These are phyloP conservation scores for Tremellales sp. DNA, from an alignment of 1,284 basidiomycete genomes.

Conservation along the genomic window DNA sequence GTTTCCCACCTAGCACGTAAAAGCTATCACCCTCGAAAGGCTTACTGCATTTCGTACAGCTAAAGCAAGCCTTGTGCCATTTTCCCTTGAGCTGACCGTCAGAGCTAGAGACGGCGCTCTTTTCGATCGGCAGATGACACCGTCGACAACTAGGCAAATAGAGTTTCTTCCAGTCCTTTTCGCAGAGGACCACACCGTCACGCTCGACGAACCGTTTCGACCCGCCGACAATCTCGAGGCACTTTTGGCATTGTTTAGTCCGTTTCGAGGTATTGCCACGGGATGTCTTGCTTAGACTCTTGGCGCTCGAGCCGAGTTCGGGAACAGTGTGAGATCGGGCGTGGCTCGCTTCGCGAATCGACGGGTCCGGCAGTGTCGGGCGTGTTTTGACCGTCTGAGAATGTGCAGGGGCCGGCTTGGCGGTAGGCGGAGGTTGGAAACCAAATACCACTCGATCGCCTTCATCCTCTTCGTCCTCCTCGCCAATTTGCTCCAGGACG, in stretches of 20 bases:
- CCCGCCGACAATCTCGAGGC: conserved; percentile 65
- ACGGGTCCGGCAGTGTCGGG: no score
- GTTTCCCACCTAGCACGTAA: conserved; percentile 80
- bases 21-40: conserved; percentile 83
- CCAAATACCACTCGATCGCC: conserved; percentile 33
- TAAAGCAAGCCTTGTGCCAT: conserved; percentile 84
- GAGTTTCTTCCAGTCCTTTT: conserved; percentile 87
- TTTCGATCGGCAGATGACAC: conserved; percentile 77
- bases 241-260: conserved; percentile 58
- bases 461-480: conserved; percentile 35
- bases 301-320: not conserved
- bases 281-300: not conserved
- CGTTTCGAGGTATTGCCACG: no score
- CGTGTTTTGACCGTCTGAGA: no score
- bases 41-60: conserved; percentile 74
- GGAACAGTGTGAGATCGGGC: conserved; percentile 3
- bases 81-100: conserved; percentile 90
- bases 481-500: conserved; percentile 34
- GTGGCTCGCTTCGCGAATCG: no score
- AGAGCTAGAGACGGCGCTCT: conserved; percentile 78
- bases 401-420: no score
- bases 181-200: conserved; percentile 69
- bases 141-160: conserved; percentile 81
- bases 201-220: conserved; percentile 65
- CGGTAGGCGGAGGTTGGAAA: no score